Evolutionary conservation across 192 early-diverging fungal genomes (phyloP).

Genomic region (Piromyces sp.): DNA sequence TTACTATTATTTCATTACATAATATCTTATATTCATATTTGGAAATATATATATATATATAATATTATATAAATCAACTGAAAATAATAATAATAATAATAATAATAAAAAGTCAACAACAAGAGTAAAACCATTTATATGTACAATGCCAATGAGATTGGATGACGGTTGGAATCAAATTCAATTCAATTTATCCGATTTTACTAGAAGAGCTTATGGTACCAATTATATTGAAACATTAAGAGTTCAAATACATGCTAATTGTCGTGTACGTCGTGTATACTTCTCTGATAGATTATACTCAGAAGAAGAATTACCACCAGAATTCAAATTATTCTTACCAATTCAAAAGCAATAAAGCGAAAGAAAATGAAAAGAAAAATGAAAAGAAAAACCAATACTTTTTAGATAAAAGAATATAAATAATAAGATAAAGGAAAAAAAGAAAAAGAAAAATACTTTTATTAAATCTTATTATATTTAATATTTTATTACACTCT

Average conservation of each 20-base stretch:
- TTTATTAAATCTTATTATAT: too few species aligned
- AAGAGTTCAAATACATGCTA: conserved; percentile 81
- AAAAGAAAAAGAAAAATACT: too few species aligned
- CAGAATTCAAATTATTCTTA: conserved; percentile 78
- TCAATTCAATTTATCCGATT: conserved; percentile 72
- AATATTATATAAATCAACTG: too few species aligned
- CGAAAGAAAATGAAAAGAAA: too few species aligned
- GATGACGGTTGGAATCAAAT: conserved; percentile 96
- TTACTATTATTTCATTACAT: too few species aligned
- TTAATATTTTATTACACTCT: too few species aligned
- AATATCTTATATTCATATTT: background rate
- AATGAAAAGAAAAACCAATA: too few species aligned
- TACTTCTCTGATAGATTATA: conserved; percentile 83
- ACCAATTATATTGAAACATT: conserved; percentile 73
- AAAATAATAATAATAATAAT: too few species aligned
- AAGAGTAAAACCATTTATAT: conserved; percentile 68
- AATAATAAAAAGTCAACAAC: conserved; percentile 51
- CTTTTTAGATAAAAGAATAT: too few species aligned
- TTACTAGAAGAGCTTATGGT: conserved; percentile 72
- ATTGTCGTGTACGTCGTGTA: conserved; percentile 67
- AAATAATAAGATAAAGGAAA: too few species aligned
- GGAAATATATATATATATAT: background rate
- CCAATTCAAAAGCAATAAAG: conserved; percentile 47
- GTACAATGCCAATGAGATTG: conserved; percentile 79
- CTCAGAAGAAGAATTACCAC: conserved; percentile 78